phyloP scores from a whole-genome alignment of 345 rosid genomes.

The Gossypium sturtianum region DNA sequence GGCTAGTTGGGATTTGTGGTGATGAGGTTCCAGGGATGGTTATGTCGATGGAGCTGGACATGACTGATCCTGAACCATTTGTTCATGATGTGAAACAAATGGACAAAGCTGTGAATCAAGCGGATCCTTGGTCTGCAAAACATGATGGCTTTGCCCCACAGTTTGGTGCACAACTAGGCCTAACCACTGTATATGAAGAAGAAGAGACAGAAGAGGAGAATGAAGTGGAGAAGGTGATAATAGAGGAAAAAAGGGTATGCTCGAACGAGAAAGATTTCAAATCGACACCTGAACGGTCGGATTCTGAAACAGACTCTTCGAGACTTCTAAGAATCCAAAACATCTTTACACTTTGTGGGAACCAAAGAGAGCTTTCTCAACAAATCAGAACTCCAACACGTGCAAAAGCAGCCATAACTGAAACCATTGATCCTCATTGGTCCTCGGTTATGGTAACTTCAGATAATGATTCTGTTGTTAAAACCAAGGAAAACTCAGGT shows the following conservation, averaged over 20 bases:
- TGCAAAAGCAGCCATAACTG: slow-evolving; percentile 10
- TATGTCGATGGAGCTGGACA: slow-evolving; percentile 93
- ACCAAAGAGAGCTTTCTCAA: slow-evolving; percentile 84
- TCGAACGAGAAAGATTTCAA: slow-evolving; percentile 20
- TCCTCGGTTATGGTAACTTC: not conserved
- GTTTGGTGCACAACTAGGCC: slow-evolving; percentile 48
- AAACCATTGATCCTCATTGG: slow-evolving; percentile 21
- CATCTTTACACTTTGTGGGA: slow-evolving; percentile 92
- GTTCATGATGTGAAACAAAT: slow-evolving; percentile 37
- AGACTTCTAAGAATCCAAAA: slow-evolving; percentile 69
- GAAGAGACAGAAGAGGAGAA: slow-evolving; percentile 65
- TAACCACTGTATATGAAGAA: slow-evolving; percentile 91
- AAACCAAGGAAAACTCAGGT: slow-evolving; percentile 13
- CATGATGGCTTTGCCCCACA: slow-evolving; percentile 33
- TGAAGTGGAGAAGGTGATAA: slow-evolving; percentile 74
- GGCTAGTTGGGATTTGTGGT: slow-evolving; percentile 47
- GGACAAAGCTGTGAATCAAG: slow-evolving; percentile 5
- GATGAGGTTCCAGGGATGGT: slow-evolving; percentile 94
- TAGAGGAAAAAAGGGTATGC: slow-evolving; percentile 68
- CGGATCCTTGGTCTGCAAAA: slow-evolving; percentile 24
- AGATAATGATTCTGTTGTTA: slow-evolving; percentile 15
- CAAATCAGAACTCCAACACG: slow-evolving; percentile 38
- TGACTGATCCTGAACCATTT: slow-evolving; percentile 61
- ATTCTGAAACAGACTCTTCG: slow-evolving; percentile 35
- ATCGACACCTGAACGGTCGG: not conserved